Percentiles rank a stretch among this genome's conserved stretches.
These are phyloP conservation scores for Plasmodium malariae DNA, from an alignment of 169 alveolate species.

Conservation along the genomic window DNA sequence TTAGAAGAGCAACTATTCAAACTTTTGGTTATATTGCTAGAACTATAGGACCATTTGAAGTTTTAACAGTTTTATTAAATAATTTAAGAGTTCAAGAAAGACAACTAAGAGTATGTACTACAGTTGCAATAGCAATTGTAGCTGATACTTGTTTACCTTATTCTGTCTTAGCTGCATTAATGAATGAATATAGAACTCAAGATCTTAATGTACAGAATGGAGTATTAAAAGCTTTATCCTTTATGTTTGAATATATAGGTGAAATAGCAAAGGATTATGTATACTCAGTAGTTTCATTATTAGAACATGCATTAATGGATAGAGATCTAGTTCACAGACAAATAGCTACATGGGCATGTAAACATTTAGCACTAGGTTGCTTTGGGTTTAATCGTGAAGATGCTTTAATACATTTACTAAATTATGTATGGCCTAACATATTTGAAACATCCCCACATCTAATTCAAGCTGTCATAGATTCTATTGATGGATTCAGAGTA, in stretches of 20 bases:
- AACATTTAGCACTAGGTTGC: constrained; percentile 98
- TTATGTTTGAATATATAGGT: constrained; percentile 98
- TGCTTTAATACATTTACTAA: constrained; percentile 97
- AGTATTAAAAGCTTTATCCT: constrained; percentile 98
- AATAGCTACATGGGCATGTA: constrained; percentile 98
- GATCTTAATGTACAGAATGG: constrained; percentile 99
- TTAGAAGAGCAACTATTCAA: constrained; percentile 98
- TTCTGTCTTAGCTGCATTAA: constrained; percentile 99
- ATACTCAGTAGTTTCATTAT: constrained; percentile 96
- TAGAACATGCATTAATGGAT: constrained; percentile 99
- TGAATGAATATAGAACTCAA: constrained; percentile 99
- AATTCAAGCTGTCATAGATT: constrained; percentile 98
- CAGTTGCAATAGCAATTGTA: constrained; percentile 99
- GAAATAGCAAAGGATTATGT: constrained; percentile 97
- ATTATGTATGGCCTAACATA: constrained; percentile 99
- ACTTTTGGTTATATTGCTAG: constrained; percentile 99
- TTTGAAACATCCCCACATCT: constrained; percentile 99
- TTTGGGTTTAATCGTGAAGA: constrained; percentile 96
- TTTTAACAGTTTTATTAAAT: constrained; percentile 94
- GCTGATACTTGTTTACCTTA: constrained; percentile 99
- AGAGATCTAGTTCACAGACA: constrained; percentile 99
- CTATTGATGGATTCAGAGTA: constrained; percentile 98
- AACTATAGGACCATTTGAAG: constrained; percentile 99
- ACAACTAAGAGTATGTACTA: constrained; percentile 98
- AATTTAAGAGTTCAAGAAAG: constrained; percentile 99